phyloP scores from a whole-genome alignment of 257 asterid species.

The Scutellaria galericulata region DNA sequence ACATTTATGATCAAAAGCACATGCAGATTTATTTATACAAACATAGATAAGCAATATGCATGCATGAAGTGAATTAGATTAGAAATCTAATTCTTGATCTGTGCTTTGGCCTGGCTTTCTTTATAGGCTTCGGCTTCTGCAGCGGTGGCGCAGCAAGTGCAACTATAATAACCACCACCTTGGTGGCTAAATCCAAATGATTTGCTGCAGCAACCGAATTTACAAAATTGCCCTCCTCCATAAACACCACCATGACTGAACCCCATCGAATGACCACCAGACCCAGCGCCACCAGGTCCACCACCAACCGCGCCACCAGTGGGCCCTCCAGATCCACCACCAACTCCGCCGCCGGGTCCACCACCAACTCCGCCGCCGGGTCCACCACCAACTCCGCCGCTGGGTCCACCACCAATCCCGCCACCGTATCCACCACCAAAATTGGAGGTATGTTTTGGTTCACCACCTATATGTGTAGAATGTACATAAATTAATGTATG shows the following conservation, averaged over 20 bases:
- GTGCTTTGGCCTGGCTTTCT: slow-evolving; percentile 18
- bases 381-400: background rate
- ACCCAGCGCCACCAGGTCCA: background rate
- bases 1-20: background rate
- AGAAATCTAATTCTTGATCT: slow-evolving; percentile 17
- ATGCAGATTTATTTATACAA: background rate
- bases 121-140: slow-evolving; percentile 43
- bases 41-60: too few species aligned
- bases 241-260: slow-evolving; percentile 38
- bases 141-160: slow-evolving; percentile 48
- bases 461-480: slow-evolving; percentile 22
- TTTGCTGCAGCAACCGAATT: slow-evolving; percentile 49
- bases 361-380: background rate
- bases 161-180: slow-evolving; percentile 41
- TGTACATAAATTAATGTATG: background rate
- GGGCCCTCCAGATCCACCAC: background rate
- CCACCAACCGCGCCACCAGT: background rate
- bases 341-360: background rate
- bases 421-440: background rate
- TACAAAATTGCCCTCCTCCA: slow-evolving; percentile 45
- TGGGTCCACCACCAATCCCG: background rate
- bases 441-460: slow-evolving; percentile 31
- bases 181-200: slow-evolving; percentile 38
- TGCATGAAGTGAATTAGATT: background rate
- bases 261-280: slow-evolving; percentile 36